These are phyloP conservation scores for Hericium rajendrae DNA, from an alignment of 768 basidiomycete genomes.

Conservation along the genomic window DNA sequence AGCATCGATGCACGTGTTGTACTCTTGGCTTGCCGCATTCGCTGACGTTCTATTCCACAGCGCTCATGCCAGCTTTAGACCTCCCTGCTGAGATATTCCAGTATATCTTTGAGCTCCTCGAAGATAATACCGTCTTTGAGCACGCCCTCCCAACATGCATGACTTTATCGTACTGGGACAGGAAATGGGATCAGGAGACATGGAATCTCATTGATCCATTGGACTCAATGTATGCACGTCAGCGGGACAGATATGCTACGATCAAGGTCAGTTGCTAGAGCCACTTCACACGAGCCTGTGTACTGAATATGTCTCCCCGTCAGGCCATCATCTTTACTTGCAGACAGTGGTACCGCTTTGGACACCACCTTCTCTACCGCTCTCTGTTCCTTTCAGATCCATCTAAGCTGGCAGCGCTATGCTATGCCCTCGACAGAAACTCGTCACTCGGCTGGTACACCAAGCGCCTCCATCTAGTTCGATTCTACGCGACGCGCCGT, in stretches of 20 bases:
- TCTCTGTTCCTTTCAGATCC: constrained; percentile 62
- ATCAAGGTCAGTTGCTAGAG: constrained; percentile 44
- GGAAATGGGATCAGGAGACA: constrained; percentile 28
- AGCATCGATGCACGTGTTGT: neutral
- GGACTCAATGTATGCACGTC: constrained; percentile 47
- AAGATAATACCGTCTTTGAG: constrained; percentile 61
- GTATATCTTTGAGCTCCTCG: constrained; percentile 59
- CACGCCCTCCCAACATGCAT: constrained; percentile 50
- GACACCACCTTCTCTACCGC: constrained; percentile 57
- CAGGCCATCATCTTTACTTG: constrained; percentile 66
- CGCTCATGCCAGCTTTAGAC: constrained; percentile 15
- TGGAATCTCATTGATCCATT: constrained; percentile 57
- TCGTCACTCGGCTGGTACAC: constrained; percentile 62
- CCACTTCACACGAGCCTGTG: constrained; percentile 3
- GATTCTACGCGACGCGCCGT: constrained; percentile 33
- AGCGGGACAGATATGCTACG: constrained; percentile 50
- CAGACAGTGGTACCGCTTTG: constrained; percentile 50
- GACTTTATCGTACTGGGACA: constrained; percentile 60
- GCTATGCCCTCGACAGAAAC: constrained; percentile 40
- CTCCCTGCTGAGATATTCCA: constrained; percentile 66
- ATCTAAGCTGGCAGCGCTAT: constrained; percentile 41
- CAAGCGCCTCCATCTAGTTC: constrained; percentile 57
- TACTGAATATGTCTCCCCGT: neutral
- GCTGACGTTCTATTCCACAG: neutral
- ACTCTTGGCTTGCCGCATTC: neutral